A percentile compares a stretch with the other conserved stretches of the same genome.
Evolutionary conservation across 352 stramenopile genomes (phyloP).

Genomic region (Phytophthora fragariaefolia): DNA sequence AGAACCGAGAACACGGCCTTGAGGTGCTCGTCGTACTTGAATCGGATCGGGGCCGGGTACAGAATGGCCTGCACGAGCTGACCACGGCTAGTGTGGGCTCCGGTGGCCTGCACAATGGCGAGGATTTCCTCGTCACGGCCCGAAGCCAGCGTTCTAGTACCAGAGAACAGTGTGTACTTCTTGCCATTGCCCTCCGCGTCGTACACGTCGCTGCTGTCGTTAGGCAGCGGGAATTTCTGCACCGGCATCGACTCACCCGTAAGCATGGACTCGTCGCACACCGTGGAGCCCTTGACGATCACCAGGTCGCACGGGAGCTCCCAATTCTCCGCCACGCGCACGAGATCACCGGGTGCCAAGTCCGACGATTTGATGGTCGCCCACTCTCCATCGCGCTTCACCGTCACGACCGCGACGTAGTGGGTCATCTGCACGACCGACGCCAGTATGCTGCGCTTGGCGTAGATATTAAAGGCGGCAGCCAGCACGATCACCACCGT

Average conservation of each 20-base stretch:
- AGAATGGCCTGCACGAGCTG: slow-evolving; percentile 89
- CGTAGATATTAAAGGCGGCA: slow-evolving; percentile 67
- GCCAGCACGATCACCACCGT: slow-evolving; percentile 66
- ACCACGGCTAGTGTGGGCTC: slow-evolving; percentile 85
- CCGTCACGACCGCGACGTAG: slow-evolving; percentile 67
- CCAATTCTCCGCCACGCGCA: slow-evolving; percentile 72
- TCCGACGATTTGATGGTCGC: slow-evolving; percentile 51
- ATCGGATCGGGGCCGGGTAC: slow-evolving; percentile 84
- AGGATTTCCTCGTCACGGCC: slow-evolving; percentile 67
- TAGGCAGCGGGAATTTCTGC: slow-evolving; percentile 77
- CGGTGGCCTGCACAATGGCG: slow-evolving; percentile 83
- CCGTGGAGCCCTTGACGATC: slow-evolving; percentile 67
- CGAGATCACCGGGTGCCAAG: slow-evolving; percentile 73
- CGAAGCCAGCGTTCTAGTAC: slow-evolving; percentile 78
- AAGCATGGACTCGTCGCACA: slow-evolving; percentile 81
- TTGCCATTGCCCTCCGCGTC: slow-evolving; percentile 64
- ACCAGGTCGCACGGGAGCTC: slow-evolving; percentile 75
- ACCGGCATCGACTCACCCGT: slow-evolving; percentile 89
- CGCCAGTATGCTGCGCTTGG: slow-evolving; percentile 64
- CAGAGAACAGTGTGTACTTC: slow-evolving; percentile 90
- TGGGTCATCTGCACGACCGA: slow-evolving; percentile 71
- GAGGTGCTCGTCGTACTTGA: slow-evolving; percentile 94
- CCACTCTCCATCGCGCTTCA: slow-evolving; percentile 67
- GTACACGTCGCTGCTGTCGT: slow-evolving; percentile 62
- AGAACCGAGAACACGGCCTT: slow-evolving; percentile 84